Conservation (phyloP, 73 alveolate species). For the Effrenium voratum region DNA sequence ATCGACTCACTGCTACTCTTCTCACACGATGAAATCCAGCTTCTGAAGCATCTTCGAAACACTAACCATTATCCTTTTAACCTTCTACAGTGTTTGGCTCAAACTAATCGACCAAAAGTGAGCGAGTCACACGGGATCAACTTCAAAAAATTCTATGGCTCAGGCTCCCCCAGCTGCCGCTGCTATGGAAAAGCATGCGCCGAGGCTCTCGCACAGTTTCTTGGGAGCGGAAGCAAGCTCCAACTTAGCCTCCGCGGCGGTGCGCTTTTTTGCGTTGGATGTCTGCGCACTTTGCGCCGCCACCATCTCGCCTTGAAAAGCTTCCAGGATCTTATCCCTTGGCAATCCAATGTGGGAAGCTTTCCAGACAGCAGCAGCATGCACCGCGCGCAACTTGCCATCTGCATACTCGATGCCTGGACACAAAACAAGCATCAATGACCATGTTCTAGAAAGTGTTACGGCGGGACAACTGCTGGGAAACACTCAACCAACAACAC, state of each 20-base stretch:
- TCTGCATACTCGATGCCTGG: neutral
- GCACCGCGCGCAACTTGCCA: neutral
- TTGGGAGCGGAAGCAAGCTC: neutral
- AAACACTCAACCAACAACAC: too few species aligned
- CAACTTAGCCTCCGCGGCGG: neutral
- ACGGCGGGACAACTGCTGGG: too few species aligned
- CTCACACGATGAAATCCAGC: too few species aligned
- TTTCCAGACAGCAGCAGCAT: constrained; percentile 14
- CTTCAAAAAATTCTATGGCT: too few species aligned
- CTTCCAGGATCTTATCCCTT: neutral
- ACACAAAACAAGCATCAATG: neutral
- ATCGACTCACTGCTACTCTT: too few species aligned
- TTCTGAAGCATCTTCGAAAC: too few species aligned
- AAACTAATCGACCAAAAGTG: too few species aligned
- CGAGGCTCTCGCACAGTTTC: neutral
- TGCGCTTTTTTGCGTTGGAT: neutral
- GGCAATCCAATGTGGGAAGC: neutral
- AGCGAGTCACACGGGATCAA: too few species aligned
- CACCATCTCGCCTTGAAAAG: neutral
- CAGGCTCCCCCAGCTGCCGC: neutral
- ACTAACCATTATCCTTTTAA: too few species aligned
- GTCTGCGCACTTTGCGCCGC: neutral
- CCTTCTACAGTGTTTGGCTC: too few species aligned
- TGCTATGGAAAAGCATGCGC: neutral
- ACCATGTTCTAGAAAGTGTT: too few species aligned